Conservation (phyloP, 78 protist genomes). For the Andalucia godoyi region DNA sequence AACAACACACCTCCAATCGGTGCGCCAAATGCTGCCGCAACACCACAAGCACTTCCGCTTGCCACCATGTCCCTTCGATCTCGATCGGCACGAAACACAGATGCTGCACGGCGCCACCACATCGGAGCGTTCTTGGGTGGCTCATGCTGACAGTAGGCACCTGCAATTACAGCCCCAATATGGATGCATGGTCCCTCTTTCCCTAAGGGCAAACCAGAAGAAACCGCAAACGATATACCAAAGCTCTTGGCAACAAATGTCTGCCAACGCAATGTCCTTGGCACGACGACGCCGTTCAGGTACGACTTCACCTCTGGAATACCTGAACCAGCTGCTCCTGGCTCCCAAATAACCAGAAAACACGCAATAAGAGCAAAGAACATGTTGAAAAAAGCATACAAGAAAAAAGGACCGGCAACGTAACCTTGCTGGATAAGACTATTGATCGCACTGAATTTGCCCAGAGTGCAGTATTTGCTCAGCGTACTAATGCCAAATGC, state of each 20-base stretch:
- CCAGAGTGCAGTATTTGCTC: no score
- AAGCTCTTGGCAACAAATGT: conserved; percentile 58
- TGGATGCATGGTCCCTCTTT: conserved; percentile 83
- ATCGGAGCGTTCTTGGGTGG: no score
- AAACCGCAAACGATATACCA: conserved; percentile 33
- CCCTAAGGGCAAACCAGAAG: conserved; percentile 59
- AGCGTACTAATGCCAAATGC: no score
- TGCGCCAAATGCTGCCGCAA: conserved; percentile 74
- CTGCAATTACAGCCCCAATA: conserved; percentile 53
- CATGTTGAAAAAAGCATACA: no score
- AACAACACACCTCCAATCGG: conserved; percentile 86
- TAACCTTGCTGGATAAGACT: no score
- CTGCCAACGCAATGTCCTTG: conserved; percentile 48
- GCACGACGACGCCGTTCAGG: conserved; percentile 72
- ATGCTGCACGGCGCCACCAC: no score
- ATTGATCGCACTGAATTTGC: no score
- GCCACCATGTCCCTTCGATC: conserved; percentile 28
- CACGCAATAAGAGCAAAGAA: no score
- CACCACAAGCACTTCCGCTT: conserved; percentile 69
- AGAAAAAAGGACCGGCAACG: no score
- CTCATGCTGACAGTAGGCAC: no score
- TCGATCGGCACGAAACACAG: no score
- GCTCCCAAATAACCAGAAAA: no score
- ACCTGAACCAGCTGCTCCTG: conserved; percentile 16
- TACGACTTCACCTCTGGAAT: conserved; percentile 70